Evolutionary conservation across 345 rosid genomes (phyloP).

Genomic region (Murraya koenigii): DNA sequence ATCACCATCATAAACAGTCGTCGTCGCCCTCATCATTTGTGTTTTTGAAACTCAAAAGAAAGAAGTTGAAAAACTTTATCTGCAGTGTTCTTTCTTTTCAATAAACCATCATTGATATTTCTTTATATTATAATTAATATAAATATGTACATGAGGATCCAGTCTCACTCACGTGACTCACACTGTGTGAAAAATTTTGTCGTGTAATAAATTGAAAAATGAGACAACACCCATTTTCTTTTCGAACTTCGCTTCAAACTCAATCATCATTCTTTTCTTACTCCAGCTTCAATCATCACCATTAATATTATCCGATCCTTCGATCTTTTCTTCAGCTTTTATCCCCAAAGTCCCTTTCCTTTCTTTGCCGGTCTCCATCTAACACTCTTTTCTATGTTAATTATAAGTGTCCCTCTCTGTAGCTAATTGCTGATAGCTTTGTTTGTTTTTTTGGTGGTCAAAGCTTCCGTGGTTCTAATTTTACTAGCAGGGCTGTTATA

Average conservation of each 20-base stretch:
- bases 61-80: constrained; percentile 8
- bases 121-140: background rate
- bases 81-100: background rate
- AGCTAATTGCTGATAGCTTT: background rate
- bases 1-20: constrained; percentile 36
- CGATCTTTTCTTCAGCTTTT: background rate
- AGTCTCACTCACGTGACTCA: constrained; percentile 20
- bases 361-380: background rate
- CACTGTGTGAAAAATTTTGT: constrained; percentile 14
- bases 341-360: background rate
- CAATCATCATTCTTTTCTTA: background rate
- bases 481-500: too few relatives aligned
- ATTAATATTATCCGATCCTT: constrained; percentile 2
- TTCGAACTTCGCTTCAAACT: background rate
- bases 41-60: constrained; percentile 32
- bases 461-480: background rate
- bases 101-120: background rate
- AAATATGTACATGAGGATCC: background rate
- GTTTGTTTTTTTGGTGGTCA: background rate
- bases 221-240: background rate
- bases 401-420: too few relatives aligned
- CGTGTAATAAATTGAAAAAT: constrained; percentile 7
- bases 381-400: too few relatives aligned
- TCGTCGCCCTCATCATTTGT: constrained; percentile 48
- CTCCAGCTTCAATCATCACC: constrained; percentile 27